Evolutionary conservation across 257 asterid genomes (phyloP), one percentile per base, ranked within the genome.

Genomic region (Solanum phureja): DNA sequence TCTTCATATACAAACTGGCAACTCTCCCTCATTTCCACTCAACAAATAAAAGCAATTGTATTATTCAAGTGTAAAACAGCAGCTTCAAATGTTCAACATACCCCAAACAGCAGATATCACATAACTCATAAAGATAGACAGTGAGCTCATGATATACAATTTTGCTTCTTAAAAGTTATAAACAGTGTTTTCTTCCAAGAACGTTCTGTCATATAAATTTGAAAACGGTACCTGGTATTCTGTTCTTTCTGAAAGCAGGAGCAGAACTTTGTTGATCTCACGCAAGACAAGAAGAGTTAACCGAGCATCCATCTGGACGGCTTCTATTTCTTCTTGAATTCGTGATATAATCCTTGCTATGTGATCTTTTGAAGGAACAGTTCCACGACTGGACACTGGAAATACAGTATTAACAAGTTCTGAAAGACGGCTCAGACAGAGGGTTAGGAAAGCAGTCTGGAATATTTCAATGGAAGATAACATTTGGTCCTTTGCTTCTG

Each of bases 301-400:
- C 89, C 93, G 99, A 13, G 96, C 94, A 92, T 96, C 98, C 88
- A 92, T 87, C 89, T 97, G 98, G 62, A 97, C 99, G 11, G 98
- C 96, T 95, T 96, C 99, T 46, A 97, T 91, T 92, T 97, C 99
- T 88, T 95, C 99, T 87, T 96, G 99, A 90, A 97, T 94, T 83
- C 94, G 94, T 18, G 96, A 93, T 85, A 91, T 83, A 44, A 97
- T 93, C 92, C 94, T 95, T 23, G 92, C 88, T 38, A 97, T 93
- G 71, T 95, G 95, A 60, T 96, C 99, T 89, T 95, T 94, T 62
- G 99, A 93, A 62, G 99, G 99, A 42, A 96, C 91, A 91, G 90
- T 93, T 89, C 98, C 99, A 82, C 99, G 98, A 90, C 94, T 94
- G 5, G 99, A 93, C 95, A 94, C 90, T 12, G 98, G 95, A 90